Percentiles rank a stretch among this genome's conserved stretches.
Conservation (phyloP, 2,329 filamentous ascomycete species). For the Lachnellula occidentalis region DNA sequence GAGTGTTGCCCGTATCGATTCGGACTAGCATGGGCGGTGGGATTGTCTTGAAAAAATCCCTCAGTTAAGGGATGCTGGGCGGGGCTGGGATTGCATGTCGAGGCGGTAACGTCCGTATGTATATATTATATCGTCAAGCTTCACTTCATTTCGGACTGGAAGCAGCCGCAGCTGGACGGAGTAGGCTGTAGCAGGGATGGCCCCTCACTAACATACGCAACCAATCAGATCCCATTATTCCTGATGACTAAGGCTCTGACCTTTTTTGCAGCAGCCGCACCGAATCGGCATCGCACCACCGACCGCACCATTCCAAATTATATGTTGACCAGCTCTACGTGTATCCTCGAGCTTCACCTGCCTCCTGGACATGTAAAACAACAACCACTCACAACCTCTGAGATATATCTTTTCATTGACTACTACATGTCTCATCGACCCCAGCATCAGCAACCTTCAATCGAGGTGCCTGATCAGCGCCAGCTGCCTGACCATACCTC, state of each 20-base stretch:
- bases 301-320: no score
- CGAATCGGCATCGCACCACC: no score
- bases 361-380: no score
- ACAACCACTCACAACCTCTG: no score
- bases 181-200: constrained; percentile 2
- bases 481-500: background rate
- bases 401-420: no score
- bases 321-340: no score
- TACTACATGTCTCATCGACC: no score
- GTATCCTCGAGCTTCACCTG: no score
- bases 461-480: background rate
- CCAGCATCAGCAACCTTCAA: background rate
- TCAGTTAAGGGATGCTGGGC: no score
- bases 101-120: background rate
- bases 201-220: background rate
- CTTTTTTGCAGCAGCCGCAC: no score
- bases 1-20: background rate
- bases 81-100: background rate
- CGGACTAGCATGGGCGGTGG: background rate
- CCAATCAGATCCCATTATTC: background rate
- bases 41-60: background rate
- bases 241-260: background rate
- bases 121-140: background rate
- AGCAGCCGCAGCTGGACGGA: background rate
- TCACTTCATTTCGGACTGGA: background rate